Evolutionary conservation across 2,329 filamentous ascomycete genomes (phyloP), one percentile per base, ranked within the genome.

Genomic region (Aspergillus sp.): DNA sequence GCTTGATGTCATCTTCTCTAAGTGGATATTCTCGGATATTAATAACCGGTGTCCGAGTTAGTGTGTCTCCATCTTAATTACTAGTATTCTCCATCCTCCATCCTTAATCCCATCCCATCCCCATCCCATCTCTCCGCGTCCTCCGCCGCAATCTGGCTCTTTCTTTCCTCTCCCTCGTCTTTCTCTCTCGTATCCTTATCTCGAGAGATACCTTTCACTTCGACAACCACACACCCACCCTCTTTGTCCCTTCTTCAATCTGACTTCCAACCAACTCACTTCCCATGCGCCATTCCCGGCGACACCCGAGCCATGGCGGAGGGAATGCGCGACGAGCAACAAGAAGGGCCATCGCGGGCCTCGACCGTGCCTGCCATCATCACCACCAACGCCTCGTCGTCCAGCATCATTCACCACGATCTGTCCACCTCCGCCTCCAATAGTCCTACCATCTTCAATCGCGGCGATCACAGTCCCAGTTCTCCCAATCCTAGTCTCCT

Each of bases 281-380:
- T 62, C 60, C 57, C 63, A 74, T 74, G 71, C 62, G 62, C 68
- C 44, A 39, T 52, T 44, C 60, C 61, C 58, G 50, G 62, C 58
- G 59, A 58, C 61, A 57, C 59, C 59, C 60, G 51, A 63, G 66
- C 58, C 52, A 75, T 76, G 72, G 68, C 69, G 68, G 71, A 74
- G 71, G 72, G 64, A 67, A 62, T 58, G 67, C 61, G 57, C 57
- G 62, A 62, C 66, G 71, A 62, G 65, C 62, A 59, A 64, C 62
- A 59, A 64, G 60, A 55, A 56, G 57, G 62, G 38, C 62, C 61
- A 52, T 67, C 66, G 59, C 68, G 68, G 53, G 60, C 68, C 52
- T 64, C 69, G 48, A 68, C 66, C n/a, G 59, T 62, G 60, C 67
- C 71, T 64, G 63, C 67, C 42, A 68, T 67, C 60, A 57, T 66